Base-by-base conservation (phyloP, 163 green algal species). In the Scenedesmus sp. region DNA sequence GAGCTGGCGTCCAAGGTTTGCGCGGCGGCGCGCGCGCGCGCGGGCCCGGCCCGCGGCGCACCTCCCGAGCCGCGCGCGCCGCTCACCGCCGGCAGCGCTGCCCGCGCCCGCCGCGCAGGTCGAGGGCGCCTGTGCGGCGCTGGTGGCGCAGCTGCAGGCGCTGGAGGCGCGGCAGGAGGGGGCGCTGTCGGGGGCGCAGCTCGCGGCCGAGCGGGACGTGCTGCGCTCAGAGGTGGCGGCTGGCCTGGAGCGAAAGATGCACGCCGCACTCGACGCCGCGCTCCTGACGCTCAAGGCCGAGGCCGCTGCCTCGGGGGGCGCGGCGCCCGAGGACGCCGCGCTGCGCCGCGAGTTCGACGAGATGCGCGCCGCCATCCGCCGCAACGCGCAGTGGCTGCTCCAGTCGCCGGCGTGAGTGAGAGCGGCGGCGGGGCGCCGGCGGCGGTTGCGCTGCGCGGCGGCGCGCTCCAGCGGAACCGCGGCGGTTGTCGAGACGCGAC, bases 321-420 rank as follows among this genome's bases (percentile, higher is more conserved):
- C n/a, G n/a, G n/a, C n/a, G n/a, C n/a, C n/a, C n/a, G n/a, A n/a
- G n/a, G 28, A 48, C 29, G 14, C 33, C 3, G 15, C 29, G n/a
- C 33, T 80, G 47, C 64, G 33, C 58, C 64, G 65, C 22, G 72
- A 80, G 22, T 80, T 80, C 63, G 72, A 80, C 18, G 72, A 80
- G n/a, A 50, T 80, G 44, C 28, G 58, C 42, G 44, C 9, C 14
- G 72, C 72, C 4, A 80, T 80, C 18, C 67, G 50, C 13, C 45
- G 72, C 39, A 80, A 80, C 45, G 72, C 72, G 11, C 47, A 44
- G 72, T 80, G 72, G 72, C 58, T 80, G 60, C 60, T 80, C 58
- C 72, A 80, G 22, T n/a, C 31, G 34, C 60, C 60, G 26, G 34
- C 60, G 18, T 69, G n/a, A n/a, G n/a, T n/a, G n/a, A n/a, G n/a